Percentiles rank a stretch among this genome's conserved stretches.
Conservation (phyloP, 1,284 basidiomycete genomes). For the Rhizoctonia solani region DNA sequence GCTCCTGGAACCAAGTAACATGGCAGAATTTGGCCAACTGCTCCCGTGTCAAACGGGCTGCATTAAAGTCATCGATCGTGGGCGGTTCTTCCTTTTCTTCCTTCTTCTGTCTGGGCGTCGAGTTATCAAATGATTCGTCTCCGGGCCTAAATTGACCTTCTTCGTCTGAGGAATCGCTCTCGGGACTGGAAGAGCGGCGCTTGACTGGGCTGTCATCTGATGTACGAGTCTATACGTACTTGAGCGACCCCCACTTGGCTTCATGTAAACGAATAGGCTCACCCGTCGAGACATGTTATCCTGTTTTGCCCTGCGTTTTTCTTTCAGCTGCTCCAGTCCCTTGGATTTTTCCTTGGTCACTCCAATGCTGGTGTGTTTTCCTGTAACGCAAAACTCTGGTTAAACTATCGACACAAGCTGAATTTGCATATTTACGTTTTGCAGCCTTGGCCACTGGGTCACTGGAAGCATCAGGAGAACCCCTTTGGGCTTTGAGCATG, state of each 20-base stretch:
- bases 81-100: slow-evolving; percentile 56
- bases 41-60: slow-evolving; percentile 64
- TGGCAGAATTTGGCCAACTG: slow-evolving; percentile 65
- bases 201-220: slow-evolving; percentile 40
- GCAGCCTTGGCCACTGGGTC: slow-evolving; percentile 72
- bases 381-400: slow-evolving; percentile 49
- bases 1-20: slow-evolving; percentile 77
- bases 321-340: slow-evolving; percentile 82
- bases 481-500: slow-evolving; percentile 71
- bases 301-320: slow-evolving; percentile 76
- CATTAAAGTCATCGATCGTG: slow-evolving; percentile 59
- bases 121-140: slow-evolving; percentile 59
- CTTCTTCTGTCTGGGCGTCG: slow-evolving; percentile 43
- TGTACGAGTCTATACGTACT: slow-evolving; percentile 34
- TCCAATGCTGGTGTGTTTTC: slow-evolving; percentile 74
- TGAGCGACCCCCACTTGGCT: not conserved
- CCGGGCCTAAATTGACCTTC: slow-evolving; percentile 69
- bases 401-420: slow-evolving; percentile 24
- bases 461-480: slow-evolving; percentile 48
- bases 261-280: not conserved
- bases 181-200: slow-evolving; percentile 49
- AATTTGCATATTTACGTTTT: slow-evolving; percentile 60
- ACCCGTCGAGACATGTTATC: slow-evolving; percentile 55
- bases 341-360: slow-evolving; percentile 81
- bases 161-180: slow-evolving; percentile 60